phyloP scores from a whole-genome alignment of 108 stramenopile species.

The Cyclotella cryptica region DNA sequence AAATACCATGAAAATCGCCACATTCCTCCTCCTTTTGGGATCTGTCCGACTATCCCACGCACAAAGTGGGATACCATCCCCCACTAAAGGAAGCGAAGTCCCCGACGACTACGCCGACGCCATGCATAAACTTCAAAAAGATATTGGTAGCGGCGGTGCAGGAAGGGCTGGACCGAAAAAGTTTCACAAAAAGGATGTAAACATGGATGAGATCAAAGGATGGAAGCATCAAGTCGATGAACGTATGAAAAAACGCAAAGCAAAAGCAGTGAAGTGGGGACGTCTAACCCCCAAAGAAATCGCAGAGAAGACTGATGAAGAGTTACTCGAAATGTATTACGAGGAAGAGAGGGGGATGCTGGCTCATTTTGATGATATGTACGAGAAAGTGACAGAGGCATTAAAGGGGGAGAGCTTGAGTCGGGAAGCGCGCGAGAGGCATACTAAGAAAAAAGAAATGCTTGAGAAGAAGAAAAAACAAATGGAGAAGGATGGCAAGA shows the following conservation, averaged over 20 bases:
- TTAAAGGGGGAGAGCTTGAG: conserved; percentile 24
- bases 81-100: background rate
- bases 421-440: conserved; percentile 3
- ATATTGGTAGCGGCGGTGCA: background rate
- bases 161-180: background rate
- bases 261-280: background rate
- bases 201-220: background rate
- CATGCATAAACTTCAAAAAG: conserved; percentile 3
- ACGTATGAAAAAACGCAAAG: conserved; percentile 2
- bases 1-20: no score
- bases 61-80: no score
- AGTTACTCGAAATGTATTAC: conserved; percentile 1
- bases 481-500: background rate
- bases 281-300: background rate
- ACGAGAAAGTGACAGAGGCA: background rate
- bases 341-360: conserved; percentile 1
- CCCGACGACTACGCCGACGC: conserved; percentile 24
- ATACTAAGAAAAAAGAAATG: conserved; percentile 10
- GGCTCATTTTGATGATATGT: conserved; percentile 19
- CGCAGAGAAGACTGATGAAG: conserved; percentile 6
- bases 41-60: background rate
- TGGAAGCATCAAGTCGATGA: background rate
- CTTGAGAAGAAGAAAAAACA: conserved; percentile 10
- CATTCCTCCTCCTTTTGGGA: no score
- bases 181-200: background rate